Base-by-base conservation (phyloP, 306 rosid genomes). In the Cicer judaicum region DNA sequence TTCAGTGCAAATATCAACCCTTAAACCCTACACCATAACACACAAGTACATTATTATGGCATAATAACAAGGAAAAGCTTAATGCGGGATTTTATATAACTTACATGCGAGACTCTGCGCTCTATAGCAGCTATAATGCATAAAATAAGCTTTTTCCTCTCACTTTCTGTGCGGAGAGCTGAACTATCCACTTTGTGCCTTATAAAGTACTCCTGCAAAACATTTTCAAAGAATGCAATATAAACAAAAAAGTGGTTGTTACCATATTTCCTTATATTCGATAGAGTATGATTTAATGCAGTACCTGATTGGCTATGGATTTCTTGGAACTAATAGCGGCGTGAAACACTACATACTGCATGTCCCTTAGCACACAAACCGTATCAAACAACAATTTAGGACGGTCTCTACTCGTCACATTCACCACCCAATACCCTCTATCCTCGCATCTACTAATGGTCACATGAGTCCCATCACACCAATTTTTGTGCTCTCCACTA, bases 321-420 rank as follows among this genome's bases (percentile, higher is more conserved):
- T 81, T 88, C 55, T 76, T 75, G 40, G 98, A 92, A n/a, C 86
- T 73, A 60, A 95, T 87, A 48, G 90, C 91, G 5, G 96, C 99
- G 15, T 94, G 99, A 78, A 90, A 92, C 52, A 94, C 99, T 0
- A 81, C 87, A 29, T 90, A 90, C 7, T 89, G 80, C 89, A 90
- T 79, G 78, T 90, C 93, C 0, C 95, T 90, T 4, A 95, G 82
- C 0, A 88, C 96, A 12, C 97, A 95, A 2, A 95, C 78, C 0
- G 98, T 95, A 78, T 95, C 99, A 39, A 95, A 92, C 72, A 92
- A 49, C 19, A 95, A 85, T 79, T 88, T 95, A 0, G 96, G 93
- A 1, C 97, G 86, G 72, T 92, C 99, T 60, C 84, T 81, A 38
- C 99, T 74, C 24, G 73, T 78, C 15, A 95, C 85, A 43, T 84